These are phyloP conservation scores for Boletus huronensis DNA, from an alignment of 768 basidiomycete species.

Conservation along the genomic window DNA sequence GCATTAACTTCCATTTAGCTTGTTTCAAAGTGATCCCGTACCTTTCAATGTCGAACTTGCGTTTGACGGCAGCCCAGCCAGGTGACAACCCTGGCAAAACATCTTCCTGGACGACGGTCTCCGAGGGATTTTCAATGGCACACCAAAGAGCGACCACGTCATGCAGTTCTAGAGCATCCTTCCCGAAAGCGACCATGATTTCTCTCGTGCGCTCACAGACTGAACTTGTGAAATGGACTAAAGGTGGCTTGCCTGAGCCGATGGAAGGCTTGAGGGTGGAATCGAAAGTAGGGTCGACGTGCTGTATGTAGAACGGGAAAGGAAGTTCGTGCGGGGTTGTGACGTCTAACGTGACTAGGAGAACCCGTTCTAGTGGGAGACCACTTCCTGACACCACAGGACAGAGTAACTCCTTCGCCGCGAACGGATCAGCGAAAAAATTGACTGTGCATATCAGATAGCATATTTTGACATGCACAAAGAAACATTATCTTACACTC, in stretches of 20 bases:
- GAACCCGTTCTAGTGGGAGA: constrained; percentile 62
- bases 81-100: constrained; percentile 29
- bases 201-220: constrained; percentile 73
- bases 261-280: constrained; percentile 48
- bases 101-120: constrained; percentile 24
- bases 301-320: constrained; percentile 56
- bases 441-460: constrained; percentile 52
- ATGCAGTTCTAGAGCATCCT: constrained; percentile 86
- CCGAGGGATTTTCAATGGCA: constrained; percentile 67
- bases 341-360: constrained; percentile 76
- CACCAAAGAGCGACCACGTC: constrained; percentile 91
- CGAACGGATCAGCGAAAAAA: constrained; percentile 84
- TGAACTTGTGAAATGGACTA: constrained; percentile 75
- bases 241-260: constrained; percentile 46
- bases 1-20: not conserved
- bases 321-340: constrained; percentile 78
- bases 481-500: constrained; percentile 59
- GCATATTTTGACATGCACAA: not conserved
- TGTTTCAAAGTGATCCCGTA: constrained; percentile 22
- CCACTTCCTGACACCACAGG: constrained; percentile 37
- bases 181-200: constrained; percentile 75
- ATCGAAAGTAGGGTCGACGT: constrained; percentile 61
- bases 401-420: constrained; percentile 65
- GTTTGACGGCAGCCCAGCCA: constrained; percentile 55
- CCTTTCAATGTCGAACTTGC: constrained; percentile 72